These are phyloP conservation scores for Leccinum broughii DNA, from an alignment of 768 basidiomycete genomes.

Conservation along the genomic window DNA sequence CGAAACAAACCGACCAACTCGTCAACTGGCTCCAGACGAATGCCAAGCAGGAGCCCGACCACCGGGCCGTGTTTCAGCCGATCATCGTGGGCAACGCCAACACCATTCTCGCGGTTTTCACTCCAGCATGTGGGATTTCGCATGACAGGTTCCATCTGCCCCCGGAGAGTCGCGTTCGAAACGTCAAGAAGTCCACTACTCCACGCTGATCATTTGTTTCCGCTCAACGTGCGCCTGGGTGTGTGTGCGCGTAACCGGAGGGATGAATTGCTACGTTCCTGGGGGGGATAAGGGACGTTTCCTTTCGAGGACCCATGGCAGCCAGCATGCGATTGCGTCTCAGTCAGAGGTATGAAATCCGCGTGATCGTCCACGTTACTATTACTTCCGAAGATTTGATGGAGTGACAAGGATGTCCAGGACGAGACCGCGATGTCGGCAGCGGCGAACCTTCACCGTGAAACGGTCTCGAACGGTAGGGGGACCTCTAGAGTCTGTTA, in stretches of 20 bases:
- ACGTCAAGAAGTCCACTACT: not conserved
- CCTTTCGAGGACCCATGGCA: not conserved
- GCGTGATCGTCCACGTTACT: not conserved
- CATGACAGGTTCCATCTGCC: not conserved
- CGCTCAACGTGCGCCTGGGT: not conserved
- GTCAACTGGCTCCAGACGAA: not conserved
- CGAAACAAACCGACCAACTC: not conserved
- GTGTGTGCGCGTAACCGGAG: not conserved
- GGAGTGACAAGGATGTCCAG: not conserved
- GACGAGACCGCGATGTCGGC: not conserved
- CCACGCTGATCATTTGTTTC: not conserved
- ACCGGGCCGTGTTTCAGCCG: not conserved
- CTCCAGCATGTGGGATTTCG: not conserved
- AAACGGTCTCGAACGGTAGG: not conserved
- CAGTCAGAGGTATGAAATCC: conserved; percentile 8
- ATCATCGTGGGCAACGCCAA: not conserved
- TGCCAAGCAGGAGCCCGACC: not conserved
- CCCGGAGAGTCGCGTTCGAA: not conserved
- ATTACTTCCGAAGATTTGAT: not conserved
- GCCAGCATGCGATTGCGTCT: conserved; percentile 4
- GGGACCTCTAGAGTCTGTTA: not conserved
- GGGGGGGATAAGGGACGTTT: not conserved
- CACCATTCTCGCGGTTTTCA: not conserved
- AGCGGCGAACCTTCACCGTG: not conserved
- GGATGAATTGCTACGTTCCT: not conserved